Evolutionary conservation across 768 basidiomycete species (phyloP).

Genomic region (Saitozyma podzolica): DNA sequence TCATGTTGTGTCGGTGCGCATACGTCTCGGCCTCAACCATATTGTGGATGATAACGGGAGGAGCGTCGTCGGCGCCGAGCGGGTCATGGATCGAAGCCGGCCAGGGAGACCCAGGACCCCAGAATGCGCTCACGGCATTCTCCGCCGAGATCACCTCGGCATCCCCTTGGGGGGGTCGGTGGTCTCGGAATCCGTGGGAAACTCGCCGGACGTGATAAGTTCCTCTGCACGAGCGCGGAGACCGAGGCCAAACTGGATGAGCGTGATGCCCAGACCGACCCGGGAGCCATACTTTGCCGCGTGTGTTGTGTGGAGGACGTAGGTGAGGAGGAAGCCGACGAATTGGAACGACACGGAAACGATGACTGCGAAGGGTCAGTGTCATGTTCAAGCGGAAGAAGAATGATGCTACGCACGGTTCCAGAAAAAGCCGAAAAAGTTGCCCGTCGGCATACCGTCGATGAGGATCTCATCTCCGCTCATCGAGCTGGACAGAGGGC

Average conservation of each 20-base stretch:
- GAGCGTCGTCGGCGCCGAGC: constrained; percentile 13
- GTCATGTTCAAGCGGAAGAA: background rate
- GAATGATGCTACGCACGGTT: constrained; percentile 34
- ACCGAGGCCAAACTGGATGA: constrained; percentile 89
- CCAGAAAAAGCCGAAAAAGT: constrained; percentile 54
- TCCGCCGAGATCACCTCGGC: constrained; percentile 38
- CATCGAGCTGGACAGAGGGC: constrained; percentile 59
- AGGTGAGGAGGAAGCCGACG: constrained; percentile 75
- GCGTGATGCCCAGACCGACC: constrained; percentile 89
- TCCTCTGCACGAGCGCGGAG: constrained; percentile 60
- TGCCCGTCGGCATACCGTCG: constrained; percentile 85
- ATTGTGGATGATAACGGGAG: constrained; percentile 34
- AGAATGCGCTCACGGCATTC: constrained; percentile 40
- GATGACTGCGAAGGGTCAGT: constrained; percentile 64
- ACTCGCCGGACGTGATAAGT: constrained; percentile 43
- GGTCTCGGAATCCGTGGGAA: constrained; percentile 40
- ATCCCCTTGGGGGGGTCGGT: constrained; percentile 10
- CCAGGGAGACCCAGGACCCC: constrained; percentile 40
- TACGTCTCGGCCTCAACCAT: constrained; percentile 40
- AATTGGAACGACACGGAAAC: constrained; percentile 97
- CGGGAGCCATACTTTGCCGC: constrained; percentile 91
- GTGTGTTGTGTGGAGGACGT: constrained; percentile 78
- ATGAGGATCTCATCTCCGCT: constrained; percentile 71
- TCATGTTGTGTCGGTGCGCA: constrained; percentile 44
- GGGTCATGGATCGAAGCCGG: constrained; percentile 30